Evolutionary conservation across 2,329 filamentous ascomycete species (phyloP), one percentile per base, ranked within the genome.

Genomic region (Dothideomycetes sp.): DNA sequence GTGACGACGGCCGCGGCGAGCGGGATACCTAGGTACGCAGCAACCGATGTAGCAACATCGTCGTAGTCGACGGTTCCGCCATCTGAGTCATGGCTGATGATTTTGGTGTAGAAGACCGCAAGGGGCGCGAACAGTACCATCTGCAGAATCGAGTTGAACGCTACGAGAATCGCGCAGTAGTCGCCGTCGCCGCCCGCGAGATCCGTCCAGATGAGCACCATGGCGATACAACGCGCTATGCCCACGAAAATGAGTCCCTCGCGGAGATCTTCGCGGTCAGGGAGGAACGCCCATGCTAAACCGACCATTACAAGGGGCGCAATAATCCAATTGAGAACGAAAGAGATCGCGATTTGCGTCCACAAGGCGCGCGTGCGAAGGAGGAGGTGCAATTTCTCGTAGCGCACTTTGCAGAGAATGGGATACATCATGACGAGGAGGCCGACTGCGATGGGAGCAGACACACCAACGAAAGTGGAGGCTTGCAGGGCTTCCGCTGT

Each of bases 371-470:
- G 67, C 3, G 76, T 66, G 2, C 63, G 57, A 43, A 91, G 72
- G 3, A 85, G 64, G 3, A 72, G 63, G 56, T 86, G 83, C 8
- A 93, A 62, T 0, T 75, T 73, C 57, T 93, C 85, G 59, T 77
- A 91, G 31, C 76, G 76, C 4, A 93, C 81, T 58, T 91, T 91
- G 70, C 84, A 93, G 0, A 94, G 66, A 44, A 94, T 93, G 0
- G 86, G 87, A 53, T 91, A 94, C 84, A 94, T 94, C 85, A 94
- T 94, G 31, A 93, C 78, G 1, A 94, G 69, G 1, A 94, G 63
- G 0, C 86, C 85, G 35, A 93, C 65, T 1, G 85, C 84, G 32
- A 83, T 82, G 0, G 79, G 79, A 17, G 81, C 61, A 1, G 76
- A 80, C 0, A 84, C 77, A 0, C 77, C 77, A 0, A 84, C 81